Conservation (phyloP, 305 asterid species). For the Fraxinus velutina region DNA sequence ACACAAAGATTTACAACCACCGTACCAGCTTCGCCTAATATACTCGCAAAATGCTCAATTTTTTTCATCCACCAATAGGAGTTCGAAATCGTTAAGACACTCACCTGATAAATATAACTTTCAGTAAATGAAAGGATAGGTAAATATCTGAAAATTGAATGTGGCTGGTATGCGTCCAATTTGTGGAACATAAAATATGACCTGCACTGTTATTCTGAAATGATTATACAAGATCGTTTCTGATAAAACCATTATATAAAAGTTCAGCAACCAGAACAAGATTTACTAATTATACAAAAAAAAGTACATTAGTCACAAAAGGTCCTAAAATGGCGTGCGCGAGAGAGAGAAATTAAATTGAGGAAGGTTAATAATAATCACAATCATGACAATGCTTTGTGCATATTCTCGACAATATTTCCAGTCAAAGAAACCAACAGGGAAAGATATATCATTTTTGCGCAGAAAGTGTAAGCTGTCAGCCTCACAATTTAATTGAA, state of each 20-base stretch:
- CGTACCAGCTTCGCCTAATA: background rate
- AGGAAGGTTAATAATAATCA: background rate
- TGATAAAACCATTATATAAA: background rate
- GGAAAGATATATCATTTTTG: background rate
- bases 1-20: background rate
- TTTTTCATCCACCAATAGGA: background rate
- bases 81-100: constrained; percentile 12
- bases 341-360: background rate
- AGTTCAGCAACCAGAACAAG: constrained; percentile 15
- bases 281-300: background rate
- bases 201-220: constrained; percentile 59
- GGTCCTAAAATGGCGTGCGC: background rate
- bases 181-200: constrained; percentile 87
- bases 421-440: background rate
- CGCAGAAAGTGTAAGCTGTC: background rate
- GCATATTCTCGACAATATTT: background rate
- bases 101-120: constrained; percentile 89
- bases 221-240: constrained; percentile 6
- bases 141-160: constrained; percentile 59
- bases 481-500: background rate
- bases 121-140: constrained; percentile 88
- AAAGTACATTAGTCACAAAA: background rate
- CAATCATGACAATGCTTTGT: constrained; percentile 4
- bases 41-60: background rate
- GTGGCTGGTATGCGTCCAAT: constrained; percentile 63